Evolutionary conservation across 495 filamentous ascomycete genomes (phyloP).

Genomic region (Penicillium subrubescens): DNA sequence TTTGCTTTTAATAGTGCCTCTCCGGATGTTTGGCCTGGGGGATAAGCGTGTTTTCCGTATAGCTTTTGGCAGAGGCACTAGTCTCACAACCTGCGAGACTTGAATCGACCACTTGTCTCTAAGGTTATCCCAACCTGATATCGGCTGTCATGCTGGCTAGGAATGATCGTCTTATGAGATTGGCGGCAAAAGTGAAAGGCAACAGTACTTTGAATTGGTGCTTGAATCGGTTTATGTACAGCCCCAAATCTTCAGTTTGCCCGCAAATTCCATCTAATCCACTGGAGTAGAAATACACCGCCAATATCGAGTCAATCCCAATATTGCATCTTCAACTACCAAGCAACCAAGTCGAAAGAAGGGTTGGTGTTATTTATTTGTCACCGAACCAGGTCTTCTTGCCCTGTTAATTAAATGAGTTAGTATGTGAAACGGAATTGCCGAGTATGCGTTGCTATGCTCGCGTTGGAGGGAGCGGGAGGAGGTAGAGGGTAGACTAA

Average conservation of each 20-base stretch:
- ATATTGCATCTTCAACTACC: constrained; percentile 14
- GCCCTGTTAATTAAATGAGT: constrained; percentile 53
- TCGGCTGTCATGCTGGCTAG: not conserved
- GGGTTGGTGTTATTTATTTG: constrained; percentile 47
- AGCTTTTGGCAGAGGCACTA: not conserved
- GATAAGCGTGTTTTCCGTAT: not conserved
- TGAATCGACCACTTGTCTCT: not conserved
- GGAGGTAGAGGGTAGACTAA: constrained; percentile 35
- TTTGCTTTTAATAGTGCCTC: not conserved
- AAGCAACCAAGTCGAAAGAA: constrained; percentile 6
- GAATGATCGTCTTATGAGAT: not conserved
- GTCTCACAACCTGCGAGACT: not conserved
- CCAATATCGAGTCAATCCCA: constrained; percentile 26
- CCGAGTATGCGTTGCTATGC: not conserved
- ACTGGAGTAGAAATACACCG: constrained; percentile 47
- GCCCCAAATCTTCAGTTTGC: constrained; percentile 38
- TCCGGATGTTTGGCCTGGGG: not conserved
- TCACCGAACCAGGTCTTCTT: constrained; percentile 88
- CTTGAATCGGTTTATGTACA: constrained; percentile 51
- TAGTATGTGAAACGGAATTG: constrained; percentile 22
- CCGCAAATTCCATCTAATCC: constrained; percentile 31
- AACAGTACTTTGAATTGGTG: constrained; percentile 38
- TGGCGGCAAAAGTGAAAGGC: constrained; percentile 7
- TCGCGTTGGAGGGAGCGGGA: not conserved
- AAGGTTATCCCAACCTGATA: not conserved